These are phyloP conservation scores for Trichoderma virens DNA, from an alignment of 495 filamentous ascomycete species.

Conservation along the genomic window DNA sequence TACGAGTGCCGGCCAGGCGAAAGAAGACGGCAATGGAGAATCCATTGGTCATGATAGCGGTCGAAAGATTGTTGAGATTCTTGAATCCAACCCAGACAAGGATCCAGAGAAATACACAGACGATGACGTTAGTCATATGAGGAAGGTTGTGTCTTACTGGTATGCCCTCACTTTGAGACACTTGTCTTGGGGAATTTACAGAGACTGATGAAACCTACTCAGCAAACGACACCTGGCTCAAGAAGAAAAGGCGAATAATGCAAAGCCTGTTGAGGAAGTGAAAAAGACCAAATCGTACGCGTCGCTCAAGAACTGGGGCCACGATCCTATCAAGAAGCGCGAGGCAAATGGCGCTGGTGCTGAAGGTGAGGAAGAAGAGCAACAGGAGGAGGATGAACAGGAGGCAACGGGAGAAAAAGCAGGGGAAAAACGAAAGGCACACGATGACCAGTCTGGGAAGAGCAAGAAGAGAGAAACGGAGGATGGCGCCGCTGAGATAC, in stretches of 20 bases:
- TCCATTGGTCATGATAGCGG: slow-evolving; percentile 60
- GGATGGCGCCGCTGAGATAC: not conserved
- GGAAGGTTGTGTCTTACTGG: slow-evolving; percentile 48
- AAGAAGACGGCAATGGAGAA: slow-evolving; percentile 50
- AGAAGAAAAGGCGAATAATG: slow-evolving; percentile 50
- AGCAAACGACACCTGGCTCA: slow-evolving; percentile 60
- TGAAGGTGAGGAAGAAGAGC: not conserved
- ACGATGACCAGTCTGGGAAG: not conserved
- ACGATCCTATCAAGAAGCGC: slow-evolving; percentile 49
- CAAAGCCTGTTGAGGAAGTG: slow-evolving; percentile 28
- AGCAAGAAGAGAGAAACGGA: slow-evolving; percentile 3
- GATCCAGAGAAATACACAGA: slow-evolving; percentile 45
- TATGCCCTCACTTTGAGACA: not conserved
- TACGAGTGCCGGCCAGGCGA: slow-evolving; percentile 48
- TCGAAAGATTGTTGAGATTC: slow-evolving; percentile 55
- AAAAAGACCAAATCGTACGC: slow-evolving; percentile 47
- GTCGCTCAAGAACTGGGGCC: slow-evolving; percentile 62
- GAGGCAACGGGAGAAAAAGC: not conserved
- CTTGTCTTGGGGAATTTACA: not conserved
- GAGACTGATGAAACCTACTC: slow-evolving; percentile 21
- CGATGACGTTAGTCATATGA: slow-evolving; percentile 56
- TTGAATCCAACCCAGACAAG: slow-evolving; percentile 53
- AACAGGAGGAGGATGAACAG: not conserved
- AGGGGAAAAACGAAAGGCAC: not conserved
- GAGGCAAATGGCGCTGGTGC: not conserved